These are phyloP conservation scores for Geoglossum glabrum DNA, from an alignment of 495 filamentous ascomycete genomes.

Conservation along the genomic window DNA sequence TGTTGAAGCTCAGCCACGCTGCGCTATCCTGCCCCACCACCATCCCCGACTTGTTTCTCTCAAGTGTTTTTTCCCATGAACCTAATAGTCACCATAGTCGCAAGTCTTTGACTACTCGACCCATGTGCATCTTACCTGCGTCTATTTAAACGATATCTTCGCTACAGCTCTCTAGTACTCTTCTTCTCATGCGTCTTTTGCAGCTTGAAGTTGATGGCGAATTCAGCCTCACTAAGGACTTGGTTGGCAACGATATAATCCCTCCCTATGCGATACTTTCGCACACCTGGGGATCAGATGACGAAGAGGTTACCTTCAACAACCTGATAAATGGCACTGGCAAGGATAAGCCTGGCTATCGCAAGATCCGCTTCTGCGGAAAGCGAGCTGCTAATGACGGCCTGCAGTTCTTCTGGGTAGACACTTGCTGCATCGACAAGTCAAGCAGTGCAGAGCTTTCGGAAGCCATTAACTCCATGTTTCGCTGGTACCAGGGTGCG, in stretches of 20 bases:
- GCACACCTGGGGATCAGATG: slow-evolving; percentile 11
- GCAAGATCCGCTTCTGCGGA: slow-evolving; percentile 16
- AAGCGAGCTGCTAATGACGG: slow-evolving; percentile 13
- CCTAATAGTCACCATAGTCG: not conserved
- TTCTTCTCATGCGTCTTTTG: not conserved
- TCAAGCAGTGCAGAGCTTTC: too few relatives aligned
- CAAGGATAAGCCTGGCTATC: slow-evolving; percentile 12
- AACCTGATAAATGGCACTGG: slow-evolving; percentile 9
- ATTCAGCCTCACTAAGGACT: not conserved
- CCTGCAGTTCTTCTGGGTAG: not conserved
- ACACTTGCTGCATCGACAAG: not conserved
- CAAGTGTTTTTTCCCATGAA: not conserved
- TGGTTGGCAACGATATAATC: not conserved
- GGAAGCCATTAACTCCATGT: too few relatives aligned
- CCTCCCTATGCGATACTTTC: slow-evolving; percentile 16
- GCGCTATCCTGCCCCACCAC: slow-evolving; percentile 2
- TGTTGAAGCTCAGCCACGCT: slow-evolving; percentile 4
- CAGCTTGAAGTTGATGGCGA: not conserved
- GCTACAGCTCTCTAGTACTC: not conserved
- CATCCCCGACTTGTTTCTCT: not conserved
- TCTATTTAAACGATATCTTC: not conserved
- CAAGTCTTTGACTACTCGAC: not conserved
- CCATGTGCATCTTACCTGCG: not conserved
- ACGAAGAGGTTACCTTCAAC: not conserved
- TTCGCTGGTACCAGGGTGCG: too few relatives aligned